Conservation (phyloP, 345 rosid genomes). For the Eucalyptus globulus region DNA sequence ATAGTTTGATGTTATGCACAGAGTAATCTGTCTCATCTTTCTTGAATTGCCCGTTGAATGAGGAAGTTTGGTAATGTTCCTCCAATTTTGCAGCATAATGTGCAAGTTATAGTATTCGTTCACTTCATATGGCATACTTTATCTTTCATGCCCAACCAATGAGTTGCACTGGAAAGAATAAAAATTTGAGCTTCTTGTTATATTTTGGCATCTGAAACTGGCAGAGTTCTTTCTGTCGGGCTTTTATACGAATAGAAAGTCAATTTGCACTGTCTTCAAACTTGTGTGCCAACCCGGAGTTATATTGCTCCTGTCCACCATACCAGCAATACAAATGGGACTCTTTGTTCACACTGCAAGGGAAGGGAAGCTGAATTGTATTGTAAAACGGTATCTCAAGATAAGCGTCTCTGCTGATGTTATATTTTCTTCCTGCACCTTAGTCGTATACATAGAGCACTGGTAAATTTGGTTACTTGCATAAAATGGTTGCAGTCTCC, state of each 20-base stretch:
- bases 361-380: too few relatives aligned
- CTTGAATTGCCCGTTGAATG: neutral
- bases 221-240: neutral
- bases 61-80: neutral
- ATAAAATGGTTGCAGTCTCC: too few relatives aligned
- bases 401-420: too few relatives aligned
- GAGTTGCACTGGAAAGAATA: too few relatives aligned
- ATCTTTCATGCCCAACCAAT: neutral
- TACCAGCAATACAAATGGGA: slow-evolving; percentile 11
- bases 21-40: neutral
- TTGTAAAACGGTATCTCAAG: too few relatives aligned
- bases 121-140: neutral
- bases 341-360: too few relatives aligned
- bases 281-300: neutral
- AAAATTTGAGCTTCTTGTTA: neutral
- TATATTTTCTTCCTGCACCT: too few relatives aligned
- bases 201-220: neutral
- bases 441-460: too few relatives aligned
- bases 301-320: neutral
- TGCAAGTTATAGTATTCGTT: neutral
- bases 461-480: too few relatives aligned
- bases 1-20: neutral
- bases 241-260: neutral
- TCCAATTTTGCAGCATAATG: neutral
- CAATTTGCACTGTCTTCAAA: neutral